Base-by-base conservation (phyloP, 768 basidiomycete species). In the Filobasidium floriforme region DNA sequence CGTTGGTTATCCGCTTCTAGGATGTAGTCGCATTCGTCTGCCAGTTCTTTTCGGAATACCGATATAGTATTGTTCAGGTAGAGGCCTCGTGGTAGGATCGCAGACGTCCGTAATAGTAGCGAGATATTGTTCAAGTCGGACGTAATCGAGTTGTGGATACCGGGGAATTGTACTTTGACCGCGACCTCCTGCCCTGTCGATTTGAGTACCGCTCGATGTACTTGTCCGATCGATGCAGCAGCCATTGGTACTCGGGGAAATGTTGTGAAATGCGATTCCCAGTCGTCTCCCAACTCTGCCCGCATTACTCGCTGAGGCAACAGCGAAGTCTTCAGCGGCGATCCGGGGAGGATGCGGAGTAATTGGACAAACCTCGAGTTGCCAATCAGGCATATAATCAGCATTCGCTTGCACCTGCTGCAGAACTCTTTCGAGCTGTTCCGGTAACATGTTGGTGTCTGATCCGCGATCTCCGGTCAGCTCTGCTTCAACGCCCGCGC, bases 321-420 rank as follows among this genome's bases (percentile, higher is more conserved):
- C 12, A 43, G 37, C 7, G 37, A 22, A 28, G 22, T 63, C n/a
- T n/a, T n/a, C n/a, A n/a, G n/a, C n/a, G n/a, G n/a, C n/a, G 32
- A 40, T 29, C 10, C 10, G 22, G 22, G 51, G 5, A 26, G 12
- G 29, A 59, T n/a, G n/a, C n/a, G 10, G 28, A 19, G 19, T 26
- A 10, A 40, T 11, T 29, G 6, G 3, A 74, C 79, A 22, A 18
- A 90, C 93, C 85, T 93, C 89, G 87, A 97, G 89, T 76, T 99
- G 94, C 89, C 89, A 93, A 71, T 94, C 88, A 0, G 94, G 94
- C 94, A 99, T 99, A 76, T 97, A 97, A 77, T 99, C 91, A 0
- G 94, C 94, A 71, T 88, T 86, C 70, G 94, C 90, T 75, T 98
- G 94, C 0, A 99, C 93, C 32, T 88, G 82, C 60, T 91, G 85